Evolutionary conservation across 2,329 filamentous ascomycete genomes (phyloP).

Genomic region (Pezicula carpinea): DNA sequence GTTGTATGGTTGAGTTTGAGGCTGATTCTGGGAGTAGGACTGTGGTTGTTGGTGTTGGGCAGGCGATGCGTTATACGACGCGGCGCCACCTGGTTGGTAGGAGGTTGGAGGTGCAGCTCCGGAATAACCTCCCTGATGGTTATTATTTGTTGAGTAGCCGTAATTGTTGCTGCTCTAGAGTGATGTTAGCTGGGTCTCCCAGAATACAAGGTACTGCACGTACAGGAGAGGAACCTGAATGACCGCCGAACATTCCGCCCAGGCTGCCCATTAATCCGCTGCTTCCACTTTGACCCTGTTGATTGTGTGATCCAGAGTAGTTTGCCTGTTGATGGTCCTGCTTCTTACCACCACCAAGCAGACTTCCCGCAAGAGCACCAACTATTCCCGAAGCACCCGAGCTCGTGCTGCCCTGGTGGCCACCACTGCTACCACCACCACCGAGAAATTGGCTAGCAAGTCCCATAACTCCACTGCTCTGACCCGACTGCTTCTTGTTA

Average conservation of each 20-base stretch:
- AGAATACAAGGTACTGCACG: slow-evolving; percentile 2
- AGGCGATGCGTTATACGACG: slow-evolving; percentile 12
- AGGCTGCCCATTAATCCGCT: slow-evolving; percentile 24
- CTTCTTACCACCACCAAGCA: slow-evolving; percentile 44
- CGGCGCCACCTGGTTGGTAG: slow-evolving; percentile 42
- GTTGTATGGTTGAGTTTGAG: slow-evolving; percentile 2
- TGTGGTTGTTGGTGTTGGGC: background rate
- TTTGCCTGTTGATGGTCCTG: slow-evolving; percentile 32
- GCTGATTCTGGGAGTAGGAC: slow-evolving; percentile 7
- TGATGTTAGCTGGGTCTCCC: slow-evolving; percentile 13
- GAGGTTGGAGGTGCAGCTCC: slow-evolving; percentile 59
- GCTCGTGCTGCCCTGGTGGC: slow-evolving; percentile 15
- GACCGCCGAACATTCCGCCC: slow-evolving; percentile 24
- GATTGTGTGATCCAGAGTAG: slow-evolving; percentile 32
- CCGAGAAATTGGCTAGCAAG: slow-evolving; percentile 33
- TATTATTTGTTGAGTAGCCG: slow-evolving; percentile 52
- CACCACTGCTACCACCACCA: slow-evolving; percentile 20
- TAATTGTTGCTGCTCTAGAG: slow-evolving; percentile 50
- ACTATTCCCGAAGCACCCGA: slow-evolving; percentile 29
- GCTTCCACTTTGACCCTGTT: slow-evolving; percentile 20
- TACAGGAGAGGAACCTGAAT: slow-evolving; percentile 17
- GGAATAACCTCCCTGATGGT: slow-evolving; percentile 48
- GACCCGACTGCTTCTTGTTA: slow-evolving; percentile 21
- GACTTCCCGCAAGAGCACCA: slow-evolving; percentile 45
- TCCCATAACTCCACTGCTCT: slow-evolving; percentile 21